Conservation (phyloP, 225 moss, liverwort and hornwort genomes). For the Marchantia paleacea region DNA sequence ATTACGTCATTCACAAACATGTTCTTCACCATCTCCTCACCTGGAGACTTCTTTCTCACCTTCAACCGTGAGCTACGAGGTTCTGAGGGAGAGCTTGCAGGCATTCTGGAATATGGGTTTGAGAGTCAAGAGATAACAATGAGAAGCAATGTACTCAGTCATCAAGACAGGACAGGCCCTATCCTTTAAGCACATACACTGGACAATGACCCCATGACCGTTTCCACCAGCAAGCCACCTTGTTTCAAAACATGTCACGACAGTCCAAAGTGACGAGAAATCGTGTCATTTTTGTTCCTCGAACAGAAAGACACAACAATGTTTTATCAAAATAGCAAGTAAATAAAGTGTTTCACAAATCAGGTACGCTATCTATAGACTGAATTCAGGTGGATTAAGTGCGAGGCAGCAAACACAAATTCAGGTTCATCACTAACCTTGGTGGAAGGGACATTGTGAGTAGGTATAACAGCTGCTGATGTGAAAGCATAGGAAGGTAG, state of each 20-base stretch:
- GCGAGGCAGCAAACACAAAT: not conserved
- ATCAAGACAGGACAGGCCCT: not conserved
- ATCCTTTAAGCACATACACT: not conserved
- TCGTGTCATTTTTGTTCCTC: no score
- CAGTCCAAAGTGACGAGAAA: no score
- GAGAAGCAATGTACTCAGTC: not conserved
- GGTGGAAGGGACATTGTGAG: constrained; percentile 69
- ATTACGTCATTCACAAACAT: constrained; percentile 66
- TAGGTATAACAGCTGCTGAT: constrained; percentile 90
- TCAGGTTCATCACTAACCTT: constrained; percentile 45
- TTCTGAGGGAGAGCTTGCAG: constrained; percentile 39
- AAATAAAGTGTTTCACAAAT: no score
- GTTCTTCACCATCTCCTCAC: constrained; percentile 83
- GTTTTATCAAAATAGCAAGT: no score
- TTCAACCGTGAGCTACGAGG: constrained; percentile 66
- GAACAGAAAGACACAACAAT: no score
- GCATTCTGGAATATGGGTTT: constrained; percentile 25
- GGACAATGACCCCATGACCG: not conserved
- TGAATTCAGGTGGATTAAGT: not conserved
- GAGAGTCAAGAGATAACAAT: not conserved
- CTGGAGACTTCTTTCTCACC: constrained; percentile 63
- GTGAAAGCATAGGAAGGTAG: constrained; percentile 95
- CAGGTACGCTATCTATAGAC: no score
- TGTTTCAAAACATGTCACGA: not conserved
- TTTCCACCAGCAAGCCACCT: not conserved